Conservation (phyloP, 768 basidiomycete genomes). For the Cystobasidium ongulense region DNA sequence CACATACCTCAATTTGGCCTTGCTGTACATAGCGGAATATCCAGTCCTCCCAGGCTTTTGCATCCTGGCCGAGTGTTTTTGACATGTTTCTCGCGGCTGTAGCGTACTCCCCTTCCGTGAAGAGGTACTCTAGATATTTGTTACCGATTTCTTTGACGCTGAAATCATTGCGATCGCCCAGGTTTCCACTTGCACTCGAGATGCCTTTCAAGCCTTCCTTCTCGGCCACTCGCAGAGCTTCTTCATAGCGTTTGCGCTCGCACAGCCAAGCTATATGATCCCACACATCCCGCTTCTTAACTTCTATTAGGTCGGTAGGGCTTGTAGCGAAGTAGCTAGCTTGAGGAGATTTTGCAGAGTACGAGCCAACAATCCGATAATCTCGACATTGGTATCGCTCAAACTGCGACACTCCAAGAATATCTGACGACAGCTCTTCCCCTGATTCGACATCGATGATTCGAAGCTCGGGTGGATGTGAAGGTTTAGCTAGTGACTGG, state of each 20-base stretch:
- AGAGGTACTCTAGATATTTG: slow-evolving; percentile 76
- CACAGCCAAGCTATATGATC: slow-evolving; percentile 92
- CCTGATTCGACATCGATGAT: slow-evolving; percentile 73
- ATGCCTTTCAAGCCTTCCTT: slow-evolving; percentile 48
- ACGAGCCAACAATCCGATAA: slow-evolving; percentile 61
- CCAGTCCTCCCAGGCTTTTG: slow-evolving; percentile 88
- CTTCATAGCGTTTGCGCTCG: slow-evolving; percentile 73
- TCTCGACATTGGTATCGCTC: slow-evolving; percentile 86
- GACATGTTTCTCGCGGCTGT: slow-evolving; percentile 76
- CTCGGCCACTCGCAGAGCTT: slow-evolving; percentile 76
- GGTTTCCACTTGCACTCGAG: slow-evolving; percentile 41
- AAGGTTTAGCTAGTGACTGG: slow-evolving; percentile 45
- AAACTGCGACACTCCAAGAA: slow-evolving; percentile 66
- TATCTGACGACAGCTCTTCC: slow-evolving; percentile 79
- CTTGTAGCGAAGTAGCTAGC: slow-evolving; percentile 67
- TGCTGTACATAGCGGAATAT: slow-evolving; percentile 81
- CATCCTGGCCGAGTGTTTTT: slow-evolving; percentile 72
- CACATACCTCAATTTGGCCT: slow-evolving; percentile 63
- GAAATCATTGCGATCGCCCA: slow-evolving; percentile 48
- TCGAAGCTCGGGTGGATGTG: slow-evolving; percentile 72
- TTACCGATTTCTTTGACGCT: slow-evolving; percentile 59
- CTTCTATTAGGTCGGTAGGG: slow-evolving; percentile 76
- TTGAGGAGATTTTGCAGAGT: slow-evolving; percentile 40
- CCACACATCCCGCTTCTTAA: slow-evolving; percentile 72
- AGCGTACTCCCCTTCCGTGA: slow-evolving; percentile 61